Conservation (phyloP, 2,329 filamentous ascomycete species). For the Nemania serpens region DNA sequence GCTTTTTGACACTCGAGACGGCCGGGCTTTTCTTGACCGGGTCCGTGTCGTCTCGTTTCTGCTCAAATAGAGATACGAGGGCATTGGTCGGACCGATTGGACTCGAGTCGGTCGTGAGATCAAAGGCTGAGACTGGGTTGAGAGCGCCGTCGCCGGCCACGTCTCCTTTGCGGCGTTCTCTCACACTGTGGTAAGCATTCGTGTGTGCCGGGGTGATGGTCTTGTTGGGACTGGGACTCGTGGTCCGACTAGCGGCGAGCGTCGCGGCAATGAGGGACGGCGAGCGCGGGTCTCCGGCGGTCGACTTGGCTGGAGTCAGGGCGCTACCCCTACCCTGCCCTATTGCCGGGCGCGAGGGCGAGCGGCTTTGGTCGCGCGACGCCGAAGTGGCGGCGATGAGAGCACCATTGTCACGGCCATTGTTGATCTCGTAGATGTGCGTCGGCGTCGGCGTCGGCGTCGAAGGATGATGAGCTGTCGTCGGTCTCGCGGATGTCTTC, state of each 20-base stretch:
- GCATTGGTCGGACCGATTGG: constrained; percentile 66
- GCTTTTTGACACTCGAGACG: constrained; percentile 40
- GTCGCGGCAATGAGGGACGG: constrained; percentile 66
- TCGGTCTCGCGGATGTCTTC: constrained; percentile 39
- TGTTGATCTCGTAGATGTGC: constrained; percentile 7
- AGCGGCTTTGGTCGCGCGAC: constrained; percentile 40
- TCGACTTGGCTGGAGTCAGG: constrained; percentile 27
- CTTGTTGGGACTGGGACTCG: constrained; percentile 53
- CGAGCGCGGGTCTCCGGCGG: constrained; percentile 50
- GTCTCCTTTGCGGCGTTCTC: constrained; percentile 38
- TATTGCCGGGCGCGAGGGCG: constrained; percentile 22
- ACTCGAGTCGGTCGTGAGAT: constrained; percentile 55
- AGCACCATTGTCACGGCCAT: constrained; percentile 45
- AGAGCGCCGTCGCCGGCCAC: constrained; percentile 38
- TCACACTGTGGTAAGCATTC: constrained; percentile 32
- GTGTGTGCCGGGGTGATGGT: constrained; percentile 7
- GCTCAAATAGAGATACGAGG: constrained; percentile 72
- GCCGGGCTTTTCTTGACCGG: constrained; percentile 36
- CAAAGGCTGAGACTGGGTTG: constrained; percentile 40
- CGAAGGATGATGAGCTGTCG: constrained; percentile 10
- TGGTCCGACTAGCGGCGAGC: constrained; percentile 65
- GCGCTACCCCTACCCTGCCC: constrained; percentile 25
- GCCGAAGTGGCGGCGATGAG: constrained; percentile 52
- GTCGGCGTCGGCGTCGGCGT: constrained; percentile 8
- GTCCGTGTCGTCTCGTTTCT: constrained; percentile 41